Evolutionary conservation across 179 eudicot genomes (phyloP).

Genomic region (Heliamphora pulchella): DNA sequence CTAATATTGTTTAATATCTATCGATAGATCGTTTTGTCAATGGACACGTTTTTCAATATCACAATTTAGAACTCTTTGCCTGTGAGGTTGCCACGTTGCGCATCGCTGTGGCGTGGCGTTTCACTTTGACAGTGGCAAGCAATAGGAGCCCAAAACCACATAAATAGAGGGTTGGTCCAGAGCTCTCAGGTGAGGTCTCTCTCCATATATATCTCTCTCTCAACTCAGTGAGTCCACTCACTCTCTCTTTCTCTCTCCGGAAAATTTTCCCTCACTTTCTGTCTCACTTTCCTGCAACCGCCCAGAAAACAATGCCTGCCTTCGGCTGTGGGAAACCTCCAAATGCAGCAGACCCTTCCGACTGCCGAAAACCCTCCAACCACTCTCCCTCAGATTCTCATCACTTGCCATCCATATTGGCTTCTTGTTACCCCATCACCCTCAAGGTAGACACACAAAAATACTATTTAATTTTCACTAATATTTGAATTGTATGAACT

Average conservation of each 20-base stretch:
- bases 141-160: conserved; percentile 10
- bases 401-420: conserved; percentile 14
- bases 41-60: too few relatives aligned
- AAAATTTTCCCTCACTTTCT: not conserved
- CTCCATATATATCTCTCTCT: not conserved
- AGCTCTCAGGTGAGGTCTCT: not conserved
- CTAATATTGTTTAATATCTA: too few relatives aligned
- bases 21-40: not conserved
- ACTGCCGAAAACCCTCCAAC: not conserved
- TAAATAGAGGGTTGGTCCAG: conserved; percentile 16
- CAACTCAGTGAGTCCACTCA: not conserved
- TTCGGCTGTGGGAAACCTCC: conserved; percentile 7
- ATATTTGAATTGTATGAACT: too few relatives aligned
- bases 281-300: not conserved
- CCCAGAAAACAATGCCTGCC: conserved; percentile 17
- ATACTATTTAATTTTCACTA: not conserved
- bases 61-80: not conserved
- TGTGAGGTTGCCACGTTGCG: conserved; percentile 19
- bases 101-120: conserved; percentile 13
- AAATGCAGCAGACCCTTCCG: not conserved
- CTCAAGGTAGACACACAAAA: conserved; percentile 29
- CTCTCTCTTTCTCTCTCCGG: not conserved
- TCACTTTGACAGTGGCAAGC: conserved; percentile 20
- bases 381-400: conserved; percentile 12
- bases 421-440: conserved; percentile 35